A percentile compares a stretch with the other conserved stretches of the same genome.
Conservation (phyloP, 345 rosid species). For the Rubroshorea leprosula region DNA sequence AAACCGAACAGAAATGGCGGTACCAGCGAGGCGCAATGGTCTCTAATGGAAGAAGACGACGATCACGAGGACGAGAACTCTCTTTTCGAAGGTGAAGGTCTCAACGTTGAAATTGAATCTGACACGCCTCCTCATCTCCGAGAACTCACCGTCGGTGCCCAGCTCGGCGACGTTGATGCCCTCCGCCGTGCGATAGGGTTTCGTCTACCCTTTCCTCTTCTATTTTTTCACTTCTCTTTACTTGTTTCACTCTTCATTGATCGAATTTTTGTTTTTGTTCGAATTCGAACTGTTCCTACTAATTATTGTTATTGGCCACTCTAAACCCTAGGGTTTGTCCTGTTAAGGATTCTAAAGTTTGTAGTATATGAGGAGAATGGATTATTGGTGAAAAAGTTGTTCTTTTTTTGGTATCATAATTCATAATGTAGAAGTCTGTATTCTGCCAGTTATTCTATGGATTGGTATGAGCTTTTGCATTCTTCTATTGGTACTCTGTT, state of each 20-base stretch:
- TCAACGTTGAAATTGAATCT: slow-evolving; percentile 38
- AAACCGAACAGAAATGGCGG: slow-evolving; percentile 47
- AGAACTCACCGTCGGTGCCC: slow-evolving; percentile 60
- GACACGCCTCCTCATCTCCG: slow-evolving; percentile 68
- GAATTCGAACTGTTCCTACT: not conserved
- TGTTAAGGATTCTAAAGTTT: not conserved
- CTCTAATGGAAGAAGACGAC: slow-evolving; percentile 56
- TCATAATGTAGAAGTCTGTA: no score
- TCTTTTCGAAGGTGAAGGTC: slow-evolving; percentile 48
- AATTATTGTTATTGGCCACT: not conserved
- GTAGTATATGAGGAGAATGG: not conserved
- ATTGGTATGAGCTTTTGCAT: no score
- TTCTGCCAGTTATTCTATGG: no score
- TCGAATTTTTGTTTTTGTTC: no score
- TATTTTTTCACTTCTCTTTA: not conserved
- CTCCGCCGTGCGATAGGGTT: slow-evolving; percentile 72
- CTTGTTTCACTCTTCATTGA: no score
- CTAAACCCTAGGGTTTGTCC: not conserved
- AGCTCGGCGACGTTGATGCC: slow-evolving; percentile 57
- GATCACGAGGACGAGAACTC: slow-evolving; percentile 57
- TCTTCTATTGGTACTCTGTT: no score
- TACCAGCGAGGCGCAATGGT: slow-evolving; percentile 63
- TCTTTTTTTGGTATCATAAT: no score
- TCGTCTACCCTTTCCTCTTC: not conserved
- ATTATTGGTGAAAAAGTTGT: no score